Evolutionary conservation across 139 green algal genomes (phyloP).

Genomic region (Chlorella sp.): DNA sequence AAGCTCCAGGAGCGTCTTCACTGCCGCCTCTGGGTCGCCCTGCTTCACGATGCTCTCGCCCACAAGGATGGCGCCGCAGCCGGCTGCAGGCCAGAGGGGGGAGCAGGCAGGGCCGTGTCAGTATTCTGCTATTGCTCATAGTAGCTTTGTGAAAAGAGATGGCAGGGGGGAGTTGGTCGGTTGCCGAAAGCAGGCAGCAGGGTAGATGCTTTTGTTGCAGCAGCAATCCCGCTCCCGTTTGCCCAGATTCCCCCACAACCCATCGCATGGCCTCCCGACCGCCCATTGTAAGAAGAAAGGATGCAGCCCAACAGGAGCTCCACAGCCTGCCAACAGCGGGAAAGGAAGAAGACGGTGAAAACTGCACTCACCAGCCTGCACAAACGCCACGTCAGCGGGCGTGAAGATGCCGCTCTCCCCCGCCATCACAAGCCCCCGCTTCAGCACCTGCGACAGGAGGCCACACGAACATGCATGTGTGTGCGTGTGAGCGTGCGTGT

Average conservation of each 20-base stretch:
- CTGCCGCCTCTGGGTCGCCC: conserved; percentile 81
- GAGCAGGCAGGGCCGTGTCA: neutral
- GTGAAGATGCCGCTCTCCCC: conserved; percentile 98
- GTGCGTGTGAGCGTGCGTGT: no score
- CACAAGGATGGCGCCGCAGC: conserved; percentile 91
- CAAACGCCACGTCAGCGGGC: conserved; percentile 88
- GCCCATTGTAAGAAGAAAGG: no score
- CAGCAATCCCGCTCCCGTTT: neutral
- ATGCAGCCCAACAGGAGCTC: neutral
- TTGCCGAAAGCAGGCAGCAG: neutral
- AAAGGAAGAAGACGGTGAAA: no score
- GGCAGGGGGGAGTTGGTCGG: no score
- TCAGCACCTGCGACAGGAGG: conserved; percentile 57
- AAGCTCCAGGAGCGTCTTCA: conserved; percentile 79
- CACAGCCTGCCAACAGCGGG: conserved; percentile 72
- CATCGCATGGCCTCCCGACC: conserved; percentile 1
- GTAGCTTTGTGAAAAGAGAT: no score
- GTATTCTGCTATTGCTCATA: no score
- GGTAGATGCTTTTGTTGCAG: no score
- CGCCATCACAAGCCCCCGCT: conserved; percentile 88
- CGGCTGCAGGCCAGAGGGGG: conserved; percentile 47
- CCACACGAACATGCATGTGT: neutral
- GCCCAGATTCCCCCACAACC: conserved; percentile 55
- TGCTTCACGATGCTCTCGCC: conserved; percentile 98
- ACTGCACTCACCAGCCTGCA: conserved; percentile 66